phyloP scores from a whole-genome alignment of 2,329 filamentous ascomycete genomes.

The Didymella arachidicola region DNA sequence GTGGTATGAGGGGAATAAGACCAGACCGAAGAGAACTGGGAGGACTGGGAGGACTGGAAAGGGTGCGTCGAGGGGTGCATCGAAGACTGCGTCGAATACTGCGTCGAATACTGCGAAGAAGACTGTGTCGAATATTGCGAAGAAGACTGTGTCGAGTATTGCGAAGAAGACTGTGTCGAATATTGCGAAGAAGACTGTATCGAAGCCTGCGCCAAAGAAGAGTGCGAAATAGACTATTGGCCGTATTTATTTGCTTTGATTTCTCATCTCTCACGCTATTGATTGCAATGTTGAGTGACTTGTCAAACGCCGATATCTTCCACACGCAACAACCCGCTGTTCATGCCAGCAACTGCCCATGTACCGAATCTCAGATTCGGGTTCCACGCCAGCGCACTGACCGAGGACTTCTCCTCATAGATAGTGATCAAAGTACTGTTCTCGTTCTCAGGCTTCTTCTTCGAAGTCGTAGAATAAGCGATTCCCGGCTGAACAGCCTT shows the following conservation, averaged over 20 bases:
- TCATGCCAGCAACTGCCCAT: slow-evolving; percentile 61
- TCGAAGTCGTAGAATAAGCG: slow-evolving; percentile 28
- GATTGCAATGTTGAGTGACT: neutral
- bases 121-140: no score
- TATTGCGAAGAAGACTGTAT: no score
- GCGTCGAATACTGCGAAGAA: no score
- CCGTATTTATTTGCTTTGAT: neutral
- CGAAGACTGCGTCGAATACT: no score
- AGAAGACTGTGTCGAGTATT: no score
- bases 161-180: no score
- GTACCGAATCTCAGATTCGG: slow-evolving; percentile 58
- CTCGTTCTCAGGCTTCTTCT: slow-evolving; percentile 35
- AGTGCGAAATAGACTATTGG: neutral
- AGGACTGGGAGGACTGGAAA: neutral
- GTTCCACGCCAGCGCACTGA: slow-evolving; percentile 60
- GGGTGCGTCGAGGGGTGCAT: no score
- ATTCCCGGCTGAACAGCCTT: slow-evolving; percentile 44
- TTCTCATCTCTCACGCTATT: neutral
- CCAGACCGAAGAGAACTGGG: neutral
- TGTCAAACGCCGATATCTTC: slow-evolving; percentile 54
- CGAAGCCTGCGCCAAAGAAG: no score
- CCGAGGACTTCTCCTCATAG: slow-evolving; percentile 55
- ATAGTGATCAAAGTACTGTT: slow-evolving; percentile 51
- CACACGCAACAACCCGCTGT: slow-evolving; percentile 57
- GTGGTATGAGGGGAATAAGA: neutral